Conservation (phyloP, 345 rosid genomes). For the Salix viminalis region DNA sequence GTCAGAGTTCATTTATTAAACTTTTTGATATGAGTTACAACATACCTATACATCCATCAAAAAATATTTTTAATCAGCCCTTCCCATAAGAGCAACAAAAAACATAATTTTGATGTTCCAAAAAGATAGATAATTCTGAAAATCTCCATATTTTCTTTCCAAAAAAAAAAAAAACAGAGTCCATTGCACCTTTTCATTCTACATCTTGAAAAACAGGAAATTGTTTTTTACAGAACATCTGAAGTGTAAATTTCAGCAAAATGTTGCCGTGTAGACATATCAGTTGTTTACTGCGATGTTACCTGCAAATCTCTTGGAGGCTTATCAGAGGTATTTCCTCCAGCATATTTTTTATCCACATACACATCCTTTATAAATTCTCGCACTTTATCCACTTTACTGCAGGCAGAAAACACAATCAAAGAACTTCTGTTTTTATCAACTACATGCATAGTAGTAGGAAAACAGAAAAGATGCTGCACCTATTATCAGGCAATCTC, state of each 20-base stretch:
- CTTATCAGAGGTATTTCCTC: slow-evolving; percentile 58
- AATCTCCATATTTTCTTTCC: background rate
- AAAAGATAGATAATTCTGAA: background rate
- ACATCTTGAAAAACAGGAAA: background rate
- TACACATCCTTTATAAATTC: slow-evolving; percentile 84
- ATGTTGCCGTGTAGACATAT: background rate
- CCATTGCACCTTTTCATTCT: background rate
- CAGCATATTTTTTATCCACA: slow-evolving; percentile 74
- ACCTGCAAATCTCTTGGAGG: slow-evolving; percentile 78
- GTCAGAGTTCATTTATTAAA: background rate
- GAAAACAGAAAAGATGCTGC: slow-evolving; percentile 12
- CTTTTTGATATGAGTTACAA: background rate
- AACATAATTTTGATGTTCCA: background rate
- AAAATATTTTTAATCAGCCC: background rate
- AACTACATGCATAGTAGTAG: background rate
- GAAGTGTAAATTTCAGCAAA: background rate
- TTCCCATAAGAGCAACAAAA: background rate
- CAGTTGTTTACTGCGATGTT: slow-evolving; percentile 8
- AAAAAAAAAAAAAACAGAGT: background rate
- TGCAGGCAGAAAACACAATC: slow-evolving; percentile 35
- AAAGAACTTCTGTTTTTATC: slow-evolving; percentile 2
- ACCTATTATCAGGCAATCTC: slow-evolving; percentile 88
- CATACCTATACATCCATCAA: background rate
- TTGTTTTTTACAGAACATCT: background rate
- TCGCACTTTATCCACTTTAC: slow-evolving; percentile 67